These are phyloP conservation scores for Ogataea angusta DNA, from an alignment of 805 yeast genomes.

Conservation along the genomic window DNA sequence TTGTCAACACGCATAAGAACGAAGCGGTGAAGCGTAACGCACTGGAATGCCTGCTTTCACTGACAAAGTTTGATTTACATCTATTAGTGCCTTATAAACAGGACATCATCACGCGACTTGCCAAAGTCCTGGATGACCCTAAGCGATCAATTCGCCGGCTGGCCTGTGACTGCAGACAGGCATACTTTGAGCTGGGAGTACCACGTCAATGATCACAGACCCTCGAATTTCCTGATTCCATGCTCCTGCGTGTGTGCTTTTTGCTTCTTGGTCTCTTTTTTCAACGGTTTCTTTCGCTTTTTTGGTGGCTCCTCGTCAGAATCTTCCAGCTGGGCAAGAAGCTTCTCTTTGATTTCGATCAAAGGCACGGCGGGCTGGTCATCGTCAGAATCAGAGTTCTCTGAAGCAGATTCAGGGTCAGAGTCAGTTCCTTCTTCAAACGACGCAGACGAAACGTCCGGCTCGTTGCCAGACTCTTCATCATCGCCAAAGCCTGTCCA, in stretches of 20 bases:
- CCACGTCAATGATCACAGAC: conserved; percentile 34
- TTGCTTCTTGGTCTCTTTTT: conserved; percentile 28
- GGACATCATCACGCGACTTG: conserved; percentile 46
- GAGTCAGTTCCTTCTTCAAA: conserved; percentile 3
- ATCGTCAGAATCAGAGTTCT: conserved; percentile 7
- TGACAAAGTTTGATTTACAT: conserved; percentile 40
- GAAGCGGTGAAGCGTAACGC: conserved; percentile 54
- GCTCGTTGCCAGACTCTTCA: conserved; percentile 5
- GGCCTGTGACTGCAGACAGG: conserved; percentile 78
- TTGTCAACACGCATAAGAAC: conserved; percentile 24
- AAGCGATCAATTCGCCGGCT: conserved; percentile 71
- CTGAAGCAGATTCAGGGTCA: background rate
- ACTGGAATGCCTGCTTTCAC: conserved; percentile 53
- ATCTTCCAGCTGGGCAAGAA: conserved; percentile 26
- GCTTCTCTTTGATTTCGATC: conserved; percentile 24
- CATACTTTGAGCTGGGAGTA: conserved; percentile 53
- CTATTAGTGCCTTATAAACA: conserved; percentile 50
- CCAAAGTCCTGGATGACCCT: conserved; percentile 62
- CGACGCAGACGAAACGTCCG: conserved; percentile 1
- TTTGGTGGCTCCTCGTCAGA: conserved; percentile 21
- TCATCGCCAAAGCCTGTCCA: conserved; percentile 16
- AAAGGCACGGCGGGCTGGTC: conserved; percentile 21
- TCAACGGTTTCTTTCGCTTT: conserved; percentile 12
- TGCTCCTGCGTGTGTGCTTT: conserved; percentile 54
- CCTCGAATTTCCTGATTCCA: conserved; percentile 66